A percentile compares a stretch with the other conserved stretches of the same genome.
Evolutionary conservation across 495 filamentous ascomycete genomes (phyloP).

Genomic region (Daldinia decipiens): DNA sequence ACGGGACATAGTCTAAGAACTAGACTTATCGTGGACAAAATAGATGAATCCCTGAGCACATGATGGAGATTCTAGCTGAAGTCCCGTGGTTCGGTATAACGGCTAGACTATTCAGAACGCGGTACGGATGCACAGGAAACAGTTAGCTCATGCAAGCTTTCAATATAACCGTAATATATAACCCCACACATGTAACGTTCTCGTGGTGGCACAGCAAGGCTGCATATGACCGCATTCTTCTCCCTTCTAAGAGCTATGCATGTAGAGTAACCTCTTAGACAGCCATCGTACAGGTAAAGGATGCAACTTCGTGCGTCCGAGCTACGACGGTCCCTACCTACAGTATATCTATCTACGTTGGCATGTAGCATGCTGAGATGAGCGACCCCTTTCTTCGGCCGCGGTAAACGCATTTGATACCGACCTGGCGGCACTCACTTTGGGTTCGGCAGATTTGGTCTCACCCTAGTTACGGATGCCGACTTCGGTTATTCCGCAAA

Average conservation of each 20-base stretch:
- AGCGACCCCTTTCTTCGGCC: conserved; percentile 25
- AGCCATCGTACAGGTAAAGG: conserved; percentile 1
- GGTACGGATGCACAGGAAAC: conserved; percentile 12
- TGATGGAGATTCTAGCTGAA: conserved; percentile 6
- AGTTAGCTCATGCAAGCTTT: conserved; percentile 4
- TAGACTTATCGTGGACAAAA: conserved; percentile 5
- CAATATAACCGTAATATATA: conserved; percentile 43
- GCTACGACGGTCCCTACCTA: conserved; percentile 41
- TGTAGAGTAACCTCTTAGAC: conserved; percentile 13
- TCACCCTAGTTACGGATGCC: conserved; percentile 14
- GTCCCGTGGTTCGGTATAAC: conserved; percentile 13
- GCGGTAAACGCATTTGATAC: conserved; percentile 32
- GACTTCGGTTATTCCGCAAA: conserved; percentile 17
- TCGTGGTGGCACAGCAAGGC: conserved; percentile 31
- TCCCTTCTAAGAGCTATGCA: conserved; percentile 14
- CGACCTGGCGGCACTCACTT: conserved; percentile 43
- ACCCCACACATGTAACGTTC: conserved; percentile 47
- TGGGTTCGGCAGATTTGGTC: conserved; percentile 30
- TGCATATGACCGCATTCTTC: conserved; percentile 29
- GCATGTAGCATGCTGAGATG: conserved; percentile 18
- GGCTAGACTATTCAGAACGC: conserved; percentile 8
- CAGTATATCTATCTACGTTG: conserved; percentile 29
- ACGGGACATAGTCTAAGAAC: background rate
- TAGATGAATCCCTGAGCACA: conserved; percentile 3
- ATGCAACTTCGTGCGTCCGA: conserved; percentile 31